Base-by-base conservation (phyloP, 371 early-diverging fungal genomes). In the Mortierella sp. region DNA sequence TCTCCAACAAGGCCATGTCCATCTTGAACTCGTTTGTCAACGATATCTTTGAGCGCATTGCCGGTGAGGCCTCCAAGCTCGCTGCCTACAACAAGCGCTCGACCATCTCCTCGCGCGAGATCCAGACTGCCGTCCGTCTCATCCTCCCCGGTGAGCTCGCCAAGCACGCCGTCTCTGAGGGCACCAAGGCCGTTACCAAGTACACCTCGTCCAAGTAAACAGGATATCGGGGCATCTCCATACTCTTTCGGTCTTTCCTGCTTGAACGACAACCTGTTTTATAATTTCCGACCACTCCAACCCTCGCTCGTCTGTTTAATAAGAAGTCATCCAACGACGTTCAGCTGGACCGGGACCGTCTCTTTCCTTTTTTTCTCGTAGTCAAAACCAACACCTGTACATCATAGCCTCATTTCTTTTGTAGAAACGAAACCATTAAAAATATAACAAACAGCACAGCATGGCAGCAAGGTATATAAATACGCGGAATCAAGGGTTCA, bases 1-100 rank as follows among this genome's bases (percentile, higher is more conserved):
- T 97, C 87, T 95, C 96, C 86, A 95, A 94, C 95, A 96, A 96
- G 91, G 97, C 96, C 88, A 97, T 97, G 98, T 92, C 93, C 64
- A 97, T 97, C 84, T 88, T 97, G 85, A 97, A 97, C 95, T 95
- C 96, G 55, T 97, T 97, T 80, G 97, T 97, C 81, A 93, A 94
- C 86, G 98, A 97, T 81, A 95, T 97, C 84, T 97, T 97, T 78
- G 96, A 95, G 83, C 94, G 96, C 70, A 94, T 96, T 61, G 93
- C 92, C 63, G 80, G 83, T 53, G 95, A 96, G 86, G 94, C 95
- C 68, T 93, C 94, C 87, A 94, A 93, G 86, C 89, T 94, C 26
- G 94, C 96, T 66, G 84, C 94, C 46, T 93, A 95, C 90, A 94
- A 93, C 93, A 95, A 95, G 92, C 87, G 91, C 55, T 92, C 94